Evolutionary conservation across 192 early-diverging fungal species (phyloP).

Genomic region (Umbelopsis isabellina): DNA sequence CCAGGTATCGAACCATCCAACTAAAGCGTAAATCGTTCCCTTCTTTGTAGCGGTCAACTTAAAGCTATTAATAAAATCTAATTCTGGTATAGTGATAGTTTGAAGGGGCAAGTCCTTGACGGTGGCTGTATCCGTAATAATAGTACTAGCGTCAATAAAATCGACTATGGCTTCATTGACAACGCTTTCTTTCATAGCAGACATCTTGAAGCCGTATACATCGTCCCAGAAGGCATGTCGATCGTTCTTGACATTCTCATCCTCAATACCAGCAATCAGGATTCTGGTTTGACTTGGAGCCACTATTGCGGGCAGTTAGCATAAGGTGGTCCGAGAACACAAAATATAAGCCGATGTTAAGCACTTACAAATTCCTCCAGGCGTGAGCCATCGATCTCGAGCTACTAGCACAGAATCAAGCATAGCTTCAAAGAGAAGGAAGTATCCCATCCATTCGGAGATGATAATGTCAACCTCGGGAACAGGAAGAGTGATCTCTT

Average conservation of each 20-base stretch:
- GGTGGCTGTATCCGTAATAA: slow-evolving; percentile 67
- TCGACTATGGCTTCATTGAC: slow-evolving; percentile 84
- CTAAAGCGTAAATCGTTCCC: slow-evolving; percentile 74
- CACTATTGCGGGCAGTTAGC: slow-evolving; percentile 26
- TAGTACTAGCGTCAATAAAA: slow-evolving; percentile 64
- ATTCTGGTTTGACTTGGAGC: slow-evolving; percentile 75
- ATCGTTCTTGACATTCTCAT: slow-evolving; percentile 81
- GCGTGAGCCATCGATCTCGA: slow-evolving; percentile 76
- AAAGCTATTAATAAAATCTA: slow-evolving; percentile 80
- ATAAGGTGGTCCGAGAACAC: slow-evolving; percentile 26
- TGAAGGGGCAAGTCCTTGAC: slow-evolving; percentile 78
- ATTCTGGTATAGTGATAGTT: slow-evolving; percentile 62
- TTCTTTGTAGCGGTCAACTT: slow-evolving; percentile 62
- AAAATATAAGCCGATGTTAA: not conserved
- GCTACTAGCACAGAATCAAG: slow-evolving; percentile 86
- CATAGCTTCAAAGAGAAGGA: slow-evolving; percentile 90
- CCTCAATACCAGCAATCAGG: slow-evolving; percentile 72
- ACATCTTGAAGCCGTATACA: slow-evolving; percentile 96
- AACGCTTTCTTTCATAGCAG: slow-evolving; percentile 76
- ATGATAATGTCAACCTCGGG: slow-evolving; percentile 83
- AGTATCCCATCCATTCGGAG: slow-evolving; percentile 95
- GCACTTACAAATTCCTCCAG: slow-evolving; percentile 58
- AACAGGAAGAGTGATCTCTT: slow-evolving; percentile 78
- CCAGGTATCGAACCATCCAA: slow-evolving; percentile 94
- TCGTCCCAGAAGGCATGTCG: slow-evolving; percentile 78